Evolutionary conservation across 306 rosid genomes (phyloP).

Genomic region (Ochetophila trinervis): DNA sequence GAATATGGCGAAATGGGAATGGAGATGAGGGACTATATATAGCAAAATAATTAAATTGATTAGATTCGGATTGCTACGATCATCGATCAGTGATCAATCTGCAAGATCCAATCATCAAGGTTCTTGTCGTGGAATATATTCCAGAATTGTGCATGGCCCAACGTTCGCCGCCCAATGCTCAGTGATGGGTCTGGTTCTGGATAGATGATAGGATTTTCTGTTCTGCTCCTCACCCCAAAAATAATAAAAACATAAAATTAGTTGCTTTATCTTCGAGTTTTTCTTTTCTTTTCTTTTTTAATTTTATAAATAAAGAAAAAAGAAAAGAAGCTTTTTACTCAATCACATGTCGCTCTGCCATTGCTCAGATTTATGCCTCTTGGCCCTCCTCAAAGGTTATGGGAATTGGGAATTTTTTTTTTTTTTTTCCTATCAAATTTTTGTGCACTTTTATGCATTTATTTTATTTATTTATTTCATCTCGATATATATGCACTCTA

Average conservation of each 20-base stretch:
- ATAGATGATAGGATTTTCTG: not conserved
- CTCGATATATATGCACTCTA: too few relatives aligned
- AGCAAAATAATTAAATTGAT: constrained; percentile 12
- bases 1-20: not conserved
- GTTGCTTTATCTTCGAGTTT: not conserved
- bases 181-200: constrained; percentile 2
- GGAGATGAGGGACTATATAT: constrained; percentile 18
- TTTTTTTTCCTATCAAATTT: constrained; percentile 1
- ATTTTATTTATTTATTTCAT: not conserved
- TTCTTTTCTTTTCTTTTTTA: too few relatives aligned
- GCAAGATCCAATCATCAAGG: constrained; percentile 20
- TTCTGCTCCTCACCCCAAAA: not conserved
- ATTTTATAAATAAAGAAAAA: not conserved
- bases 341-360: constrained; percentile 28
- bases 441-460: constrained; percentile 1
- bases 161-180: constrained; percentile 30
- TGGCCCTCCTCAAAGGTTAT: constrained; percentile 21
- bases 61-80: constrained; percentile 10
- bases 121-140: constrained; percentile 35
- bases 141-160: constrained; percentile 33
- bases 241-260: not conserved
- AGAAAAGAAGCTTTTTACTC: not conserved
- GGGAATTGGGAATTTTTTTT: constrained; percentile 6
- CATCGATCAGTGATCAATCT: not conserved
- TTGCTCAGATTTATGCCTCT: constrained; percentile 24